Conservation (phyloP, 23 red algal genomes). For the Gracilaria vermiculophylla region DNA sequence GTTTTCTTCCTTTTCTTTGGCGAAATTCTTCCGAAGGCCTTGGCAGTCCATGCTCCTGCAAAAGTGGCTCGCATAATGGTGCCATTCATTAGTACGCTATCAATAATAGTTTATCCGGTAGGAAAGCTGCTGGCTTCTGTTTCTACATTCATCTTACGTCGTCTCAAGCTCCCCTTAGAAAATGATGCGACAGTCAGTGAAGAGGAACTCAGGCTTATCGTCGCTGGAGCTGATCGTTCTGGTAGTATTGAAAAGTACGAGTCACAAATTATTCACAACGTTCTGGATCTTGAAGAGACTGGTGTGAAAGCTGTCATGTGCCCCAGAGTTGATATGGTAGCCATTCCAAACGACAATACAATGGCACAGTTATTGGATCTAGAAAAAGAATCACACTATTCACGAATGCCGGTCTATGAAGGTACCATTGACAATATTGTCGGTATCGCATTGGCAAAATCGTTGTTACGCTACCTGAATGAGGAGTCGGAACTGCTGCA, state of each 20-base stretch:
- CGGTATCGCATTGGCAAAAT: constrained; percentile 87
- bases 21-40: constrained; percentile 95
- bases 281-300: constrained; percentile 93
- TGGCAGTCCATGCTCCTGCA: constrained; percentile 87
- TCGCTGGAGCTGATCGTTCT: constrained; percentile 89
- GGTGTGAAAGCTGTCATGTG: constrained; percentile 95
- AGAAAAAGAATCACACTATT: constrained; percentile 87
- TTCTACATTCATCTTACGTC: constrained; percentile 68
- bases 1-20: constrained; percentile 98
- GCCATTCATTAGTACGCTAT: constrained; percentile 79
- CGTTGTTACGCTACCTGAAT: constrained; percentile 71
- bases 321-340: constrained; percentile 92
- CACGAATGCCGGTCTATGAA: constrained; percentile 87
- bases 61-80: constrained; percentile 86
- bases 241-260: constrained; percentile 96
- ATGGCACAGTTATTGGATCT: constrained; percentile 66
- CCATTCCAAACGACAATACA: constrained; percentile 42
- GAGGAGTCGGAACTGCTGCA: constrained; percentile 62
- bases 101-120: constrained; percentile 95
- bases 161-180: constrained; percentile 71
- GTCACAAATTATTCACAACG: constrained; percentile 92
- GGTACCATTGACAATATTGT: constrained; percentile 88
- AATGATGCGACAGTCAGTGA: constrained; percentile 81
- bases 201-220: constrained; percentile 95
- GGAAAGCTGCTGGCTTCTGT: constrained; percentile 83